phyloP scores from a whole-genome alignment of 2,329 filamentous ascomycete genomes.

The Colletotrichum endophyticum region DNA sequence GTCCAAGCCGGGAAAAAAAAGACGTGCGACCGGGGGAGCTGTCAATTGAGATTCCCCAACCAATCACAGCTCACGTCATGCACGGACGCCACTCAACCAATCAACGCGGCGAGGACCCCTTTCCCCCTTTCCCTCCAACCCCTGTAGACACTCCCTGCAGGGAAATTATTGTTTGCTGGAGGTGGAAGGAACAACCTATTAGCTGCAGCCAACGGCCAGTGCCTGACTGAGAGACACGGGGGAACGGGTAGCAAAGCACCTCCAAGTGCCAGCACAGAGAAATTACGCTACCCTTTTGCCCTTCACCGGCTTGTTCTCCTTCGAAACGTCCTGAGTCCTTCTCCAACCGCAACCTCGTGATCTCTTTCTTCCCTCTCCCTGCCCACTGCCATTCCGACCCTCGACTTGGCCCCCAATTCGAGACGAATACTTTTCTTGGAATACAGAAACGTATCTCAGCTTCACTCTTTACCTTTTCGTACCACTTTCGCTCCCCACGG shows the following conservation, averaged over 20 bases:
- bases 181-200: conserved; percentile 35
- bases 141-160: conserved; percentile 40
- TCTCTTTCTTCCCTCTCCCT: conserved; percentile 10
- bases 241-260: conserved; percentile 8
- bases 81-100: conserved; percentile 16
- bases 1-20: conserved; percentile 10
- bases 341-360: conserved; percentile 16
- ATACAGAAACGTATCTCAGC: conserved; percentile 27
- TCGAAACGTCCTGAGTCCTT: conserved; percentile 18
- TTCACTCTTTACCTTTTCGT: conserved; percentile 33
- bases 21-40: conserved; percentile 6
- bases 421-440: conserved; percentile 38
- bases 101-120: conserved; percentile 23
- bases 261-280: conserved; percentile 35
- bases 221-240: conserved; percentile 17
- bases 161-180: conserved; percentile 56
- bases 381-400: conserved; percentile 20
- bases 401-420: conserved; percentile 28
- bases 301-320: conserved; percentile 25
- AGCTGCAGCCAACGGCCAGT: conserved; percentile 21
- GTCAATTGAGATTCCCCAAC: conserved; percentile 15
- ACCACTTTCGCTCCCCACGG: conserved; percentile 32
- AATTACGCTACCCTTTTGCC: conserved; percentile 33
- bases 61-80: conserved; percentile 14
- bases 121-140: conserved; percentile 48